Evolutionary conservation across 2,329 filamentous ascomycete genomes (phyloP), one percentile per base, ranked within the genome.

Genomic region (Alternaria rosae): DNA sequence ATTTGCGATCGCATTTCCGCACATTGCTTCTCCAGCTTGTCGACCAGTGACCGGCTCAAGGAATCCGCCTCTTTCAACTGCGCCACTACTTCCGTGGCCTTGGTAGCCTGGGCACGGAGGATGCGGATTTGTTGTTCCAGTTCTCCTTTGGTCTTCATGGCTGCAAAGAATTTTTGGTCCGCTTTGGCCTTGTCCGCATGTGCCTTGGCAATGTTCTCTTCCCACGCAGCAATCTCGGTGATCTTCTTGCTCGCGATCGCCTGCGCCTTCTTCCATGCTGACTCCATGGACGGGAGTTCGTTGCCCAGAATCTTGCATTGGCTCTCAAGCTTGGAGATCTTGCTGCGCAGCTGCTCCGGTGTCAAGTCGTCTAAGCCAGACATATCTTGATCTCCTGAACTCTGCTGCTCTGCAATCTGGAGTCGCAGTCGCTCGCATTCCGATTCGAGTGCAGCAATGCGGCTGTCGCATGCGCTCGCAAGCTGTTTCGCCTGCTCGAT

Each of bases 121-220:
- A 90, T 87, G 69, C 92, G 87, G 48, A 96, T 90, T 80, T 98
- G 94, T 61, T 87, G 85, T 60, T 93, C 91, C 53, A 93, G 87
- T 45, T 91, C 90, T 74, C 98, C 94, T 75, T 94, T 96, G 70
- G 94, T 91, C 77, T 97, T 97, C 85, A 97, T 93, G 9, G 94
- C 93, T 1, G 92, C 92, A 78, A 98, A 98, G 77, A 97, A 99
- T 80, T 98, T 98, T 76, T 98, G 94, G 74, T 99, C 95, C 1
- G 94, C 94, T 80, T 97, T 98, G 67, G 91, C 89, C 82, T 99
- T 99, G 80, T 99, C 93, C 0, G 93, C 92, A 42, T 88, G 88
- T 20, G 96, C 82, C 23, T 91, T 84, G 17, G 88, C 82, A 38
- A 94, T 84, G 65, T 91, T 91, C 59, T 97, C 93, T 80, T 98